phyloP scores from a whole-genome alignment of 1,139 yeast species.

The Meyerozyma sp. region DNA sequence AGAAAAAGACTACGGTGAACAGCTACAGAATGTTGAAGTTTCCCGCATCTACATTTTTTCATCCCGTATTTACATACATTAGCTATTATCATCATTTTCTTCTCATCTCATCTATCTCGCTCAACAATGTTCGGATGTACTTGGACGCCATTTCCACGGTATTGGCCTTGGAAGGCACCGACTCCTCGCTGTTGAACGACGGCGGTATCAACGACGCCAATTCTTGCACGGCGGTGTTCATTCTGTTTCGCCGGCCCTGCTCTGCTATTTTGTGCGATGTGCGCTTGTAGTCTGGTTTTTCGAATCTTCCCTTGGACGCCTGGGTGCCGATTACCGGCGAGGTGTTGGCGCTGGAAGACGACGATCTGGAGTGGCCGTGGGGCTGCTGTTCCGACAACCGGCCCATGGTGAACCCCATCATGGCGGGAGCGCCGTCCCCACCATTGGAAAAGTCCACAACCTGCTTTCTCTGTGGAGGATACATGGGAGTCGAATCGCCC shows the following conservation, averaged over 20 bases:
- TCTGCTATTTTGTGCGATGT: conserved; percentile 92
- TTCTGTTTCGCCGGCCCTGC: conserved; percentile 89
- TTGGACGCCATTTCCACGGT: conserved; percentile 86
- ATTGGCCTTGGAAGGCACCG: conserved; percentile 82
- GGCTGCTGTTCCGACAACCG: conserved; percentile 35
- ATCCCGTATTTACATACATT: neutral
- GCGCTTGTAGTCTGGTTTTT: conserved; percentile 43
- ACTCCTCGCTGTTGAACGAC: conserved; percentile 49
- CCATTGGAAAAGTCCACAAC: conserved; percentile 7
- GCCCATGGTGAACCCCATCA: conserved; percentile 50
- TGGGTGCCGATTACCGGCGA: conserved; percentile 10
- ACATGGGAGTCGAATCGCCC: conserved; percentile 27
- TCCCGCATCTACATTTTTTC: neutral
- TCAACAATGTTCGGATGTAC: conserved; percentile 53
- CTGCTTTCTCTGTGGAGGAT: conserved; percentile 33
- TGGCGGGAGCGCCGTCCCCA: conserved; percentile 6
- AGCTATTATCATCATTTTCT: neutral
- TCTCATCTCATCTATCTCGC: conserved; percentile 35
- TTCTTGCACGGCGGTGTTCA: conserved; percentile 81
- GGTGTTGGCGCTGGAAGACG: conserved; percentile 8
- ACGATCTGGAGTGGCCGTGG: neutral
- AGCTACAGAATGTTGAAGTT: neutral
- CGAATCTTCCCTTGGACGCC: conserved; percentile 9
- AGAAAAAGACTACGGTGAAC: no score
- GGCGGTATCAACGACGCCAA: conserved; percentile 67